A percentile compares a stretch with the other conserved stretches of the same genome.
phyloP scores from a whole-genome alignment of 2,329 filamentous ascomycete genomes.

The Fusarium devonianum region DNA sequence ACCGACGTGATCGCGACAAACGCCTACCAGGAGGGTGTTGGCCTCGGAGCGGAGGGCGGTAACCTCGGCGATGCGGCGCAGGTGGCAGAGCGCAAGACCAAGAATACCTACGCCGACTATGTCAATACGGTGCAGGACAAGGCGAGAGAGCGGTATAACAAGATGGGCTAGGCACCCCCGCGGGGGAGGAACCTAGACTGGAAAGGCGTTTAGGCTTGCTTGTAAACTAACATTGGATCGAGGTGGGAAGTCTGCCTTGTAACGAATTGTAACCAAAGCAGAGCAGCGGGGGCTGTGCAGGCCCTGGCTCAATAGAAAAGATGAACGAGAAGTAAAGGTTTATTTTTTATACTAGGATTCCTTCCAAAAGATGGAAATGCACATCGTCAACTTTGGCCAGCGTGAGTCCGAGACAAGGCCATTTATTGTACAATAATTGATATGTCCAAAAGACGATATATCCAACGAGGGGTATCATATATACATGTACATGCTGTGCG shows the following conservation, averaged over 20 bases:
- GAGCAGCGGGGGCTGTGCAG: too few relatives aligned
- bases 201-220: constrained; percentile 12
- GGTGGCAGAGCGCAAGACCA: constrained; percentile 68
- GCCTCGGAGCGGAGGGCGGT: constrained; percentile 73
- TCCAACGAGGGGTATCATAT: constrained; percentile 22
- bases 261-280: too few relatives aligned
- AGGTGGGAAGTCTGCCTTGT: too few relatives aligned
- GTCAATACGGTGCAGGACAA: constrained; percentile 70
- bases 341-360: too few relatives aligned
- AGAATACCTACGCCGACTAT: constrained; percentile 67
- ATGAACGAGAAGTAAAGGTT: neutral
- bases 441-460: constrained; percentile 2
- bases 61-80: constrained; percentile 72
- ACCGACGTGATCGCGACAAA: constrained; percentile 70
- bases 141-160: constrained; percentile 71
- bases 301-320: neutral
- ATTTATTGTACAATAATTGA: neutral
- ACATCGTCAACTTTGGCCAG: too few relatives aligned
- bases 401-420: too few relatives aligned
- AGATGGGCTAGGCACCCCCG: constrained; percentile 48
- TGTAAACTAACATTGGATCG: too few relatives aligned
- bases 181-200: constrained; percentile 6
- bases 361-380: too few relatives aligned
- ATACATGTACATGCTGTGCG: constrained; percentile 14
- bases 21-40: constrained; percentile 72